A percentile compares a stretch with the other conserved stretches of the same genome.
These are phyloP conservation scores for Cenococcum geophilum DNA, from an alignment of 495 filamentous ascomycete genomes.

Conservation along the genomic window DNA sequence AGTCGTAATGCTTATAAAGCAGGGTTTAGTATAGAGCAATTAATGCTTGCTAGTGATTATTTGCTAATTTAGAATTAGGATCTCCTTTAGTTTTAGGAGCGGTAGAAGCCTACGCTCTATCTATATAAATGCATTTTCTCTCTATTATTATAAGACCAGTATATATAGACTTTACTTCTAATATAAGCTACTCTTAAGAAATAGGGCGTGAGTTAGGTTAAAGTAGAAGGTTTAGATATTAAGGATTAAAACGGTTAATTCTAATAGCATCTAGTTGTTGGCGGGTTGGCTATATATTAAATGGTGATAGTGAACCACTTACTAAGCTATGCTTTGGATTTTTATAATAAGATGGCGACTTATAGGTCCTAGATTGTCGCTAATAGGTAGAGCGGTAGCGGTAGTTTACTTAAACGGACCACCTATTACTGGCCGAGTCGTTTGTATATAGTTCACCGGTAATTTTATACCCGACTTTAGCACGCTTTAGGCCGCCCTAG, in stretches of 20 bases:
- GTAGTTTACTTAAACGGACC: conserved; percentile 23
- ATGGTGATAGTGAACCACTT: neutral
- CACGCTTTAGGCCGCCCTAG: conserved; percentile 3
- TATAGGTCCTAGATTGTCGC: conserved; percentile 6
- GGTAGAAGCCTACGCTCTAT: too few species aligned
- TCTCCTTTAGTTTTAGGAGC: too few species aligned
- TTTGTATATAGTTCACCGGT: conserved; percentile 14
- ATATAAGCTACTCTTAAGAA: too few species aligned
- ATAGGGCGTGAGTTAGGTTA: too few species aligned
- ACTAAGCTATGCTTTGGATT: conserved; percentile 1
- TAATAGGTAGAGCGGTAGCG: conserved; percentile 6
- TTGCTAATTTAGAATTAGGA: too few species aligned
- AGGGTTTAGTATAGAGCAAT: too few species aligned
- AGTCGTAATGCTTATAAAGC: too few species aligned
- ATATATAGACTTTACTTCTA: too few species aligned
- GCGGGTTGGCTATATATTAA: conserved; percentile 1
- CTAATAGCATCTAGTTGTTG: conserved; percentile 20
- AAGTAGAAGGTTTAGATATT: conserved; percentile 25
- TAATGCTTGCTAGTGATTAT: too few species aligned
- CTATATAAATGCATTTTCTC: too few species aligned
- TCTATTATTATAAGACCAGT: too few species aligned
- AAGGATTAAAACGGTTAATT: conserved; percentile 16
- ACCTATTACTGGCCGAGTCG: conserved; percentile 19
- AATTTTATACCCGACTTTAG: conserved; percentile 15
- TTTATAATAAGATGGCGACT: neutral